Base-by-base conservation (phyloP, 2,329 filamentous ascomycete genomes). In the Byssoonygena ceratinophila region DNA sequence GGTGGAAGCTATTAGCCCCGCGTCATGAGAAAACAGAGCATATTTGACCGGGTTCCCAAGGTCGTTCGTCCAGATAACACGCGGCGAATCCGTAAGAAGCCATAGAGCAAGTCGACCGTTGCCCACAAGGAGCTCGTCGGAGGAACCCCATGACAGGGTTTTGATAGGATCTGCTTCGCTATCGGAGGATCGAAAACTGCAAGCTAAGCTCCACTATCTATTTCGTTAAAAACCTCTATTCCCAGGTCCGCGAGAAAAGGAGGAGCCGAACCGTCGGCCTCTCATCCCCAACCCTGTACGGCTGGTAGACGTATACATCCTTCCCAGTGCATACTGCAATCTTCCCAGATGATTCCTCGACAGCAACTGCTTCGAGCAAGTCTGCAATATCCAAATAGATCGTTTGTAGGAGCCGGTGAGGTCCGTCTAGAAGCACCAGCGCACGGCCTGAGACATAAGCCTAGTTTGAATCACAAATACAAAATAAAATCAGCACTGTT, bases 371-470 rank as follows among this genome's bases (percentile, higher is more conserved):
- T 58, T 88, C 79, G 25, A 97, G 76, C 22, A 81, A 75, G 14
- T 74, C 68, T 39, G 76, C 73, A 59, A 87, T 81, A 63, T 94
- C 85, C 63, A 92, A 83, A 71, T 95, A 94, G 59, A 94, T 84
- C 3, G 90, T 96, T 68, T 98, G 92, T 31, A 95, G 71, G 57
- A 96, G 80, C 51, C 79, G 79, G 56, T 83, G 76, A 49, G 86
- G 79, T 47, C 82, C 84, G 63, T 81, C 79, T 60, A 97, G 81
- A 61, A 98, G 83, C 50, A 92, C 81, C 58, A 97, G 80, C 56
- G 87, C 87, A 69, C 84, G 86, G 63, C 91, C 91, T 55, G 87
- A 92, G 59, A 96, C 85, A 71, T 97, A 98, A 48, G 82, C 81
- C 87, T 94, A 63, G 8, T 3, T 9, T 20, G 25, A 45, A 31